Evolutionary conservation across 2,329 filamentous ascomycete species (phyloP).

Genomic region (Fusarium sp.): DNA sequence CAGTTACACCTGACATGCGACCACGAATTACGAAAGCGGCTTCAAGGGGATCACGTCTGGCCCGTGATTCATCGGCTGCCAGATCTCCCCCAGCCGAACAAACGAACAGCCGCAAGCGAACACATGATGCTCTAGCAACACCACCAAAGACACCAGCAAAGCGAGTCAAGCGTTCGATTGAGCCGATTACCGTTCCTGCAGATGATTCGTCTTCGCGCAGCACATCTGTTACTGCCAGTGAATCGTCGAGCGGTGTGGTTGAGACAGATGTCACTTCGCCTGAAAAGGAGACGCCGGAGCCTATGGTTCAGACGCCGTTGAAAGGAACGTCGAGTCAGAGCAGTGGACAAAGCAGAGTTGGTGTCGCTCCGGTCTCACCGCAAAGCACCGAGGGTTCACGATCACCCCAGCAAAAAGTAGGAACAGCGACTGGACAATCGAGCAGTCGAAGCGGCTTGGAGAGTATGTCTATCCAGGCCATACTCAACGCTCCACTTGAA

Average conservation of each 20-base stretch:
- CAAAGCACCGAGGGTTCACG: slow-evolving; percentile 49
- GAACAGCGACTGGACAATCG: not conserved
- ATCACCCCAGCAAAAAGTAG: slow-evolving; percentile 46
- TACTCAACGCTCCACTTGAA: slow-evolving; percentile 50
- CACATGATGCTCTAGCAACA: slow-evolving; percentile 63
- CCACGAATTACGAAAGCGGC: slow-evolving; percentile 63
- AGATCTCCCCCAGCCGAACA: slow-evolving; percentile 49
- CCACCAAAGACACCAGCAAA: slow-evolving; percentile 71
- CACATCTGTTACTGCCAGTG: slow-evolving; percentile 55
- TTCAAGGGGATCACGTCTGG: slow-evolving; percentile 54
- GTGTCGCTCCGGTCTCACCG: slow-evolving; percentile 51
- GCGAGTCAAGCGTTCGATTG: slow-evolving; percentile 57
- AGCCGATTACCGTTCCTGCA: slow-evolving; percentile 48
- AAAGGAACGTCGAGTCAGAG: slow-evolving; percentile 32
- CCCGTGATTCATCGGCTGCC: slow-evolving; percentile 53
- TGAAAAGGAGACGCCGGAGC: slow-evolving; percentile 63
- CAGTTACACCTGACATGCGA: slow-evolving; percentile 69
- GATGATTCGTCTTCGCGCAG: slow-evolving; percentile 55
- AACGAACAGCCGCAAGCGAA: slow-evolving; percentile 57
- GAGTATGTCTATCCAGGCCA: slow-evolving; percentile 54
- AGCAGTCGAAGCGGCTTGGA: slow-evolving; percentile 36
- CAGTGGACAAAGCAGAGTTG: slow-evolving; percentile 16
- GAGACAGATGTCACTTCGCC: slow-evolving; percentile 66
- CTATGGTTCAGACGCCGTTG: slow-evolving; percentile 51
- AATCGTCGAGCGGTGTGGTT: slow-evolving; percentile 46